phyloP scores from a whole-genome alignment of 164 flowering plant genomes.

The Kingdonia uniflora region DNA sequence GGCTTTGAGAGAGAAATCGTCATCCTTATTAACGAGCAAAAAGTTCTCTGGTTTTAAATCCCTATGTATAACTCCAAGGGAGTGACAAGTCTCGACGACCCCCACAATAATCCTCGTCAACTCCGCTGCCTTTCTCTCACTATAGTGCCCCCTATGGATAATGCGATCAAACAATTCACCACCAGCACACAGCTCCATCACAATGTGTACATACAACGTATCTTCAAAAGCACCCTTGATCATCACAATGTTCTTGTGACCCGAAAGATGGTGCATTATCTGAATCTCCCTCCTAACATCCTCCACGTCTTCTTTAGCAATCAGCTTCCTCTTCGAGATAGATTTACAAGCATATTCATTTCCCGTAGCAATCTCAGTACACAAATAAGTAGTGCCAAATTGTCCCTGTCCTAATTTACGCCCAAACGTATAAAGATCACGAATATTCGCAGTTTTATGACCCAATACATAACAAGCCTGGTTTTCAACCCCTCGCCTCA shows the following conservation, averaged over 20 bases:
- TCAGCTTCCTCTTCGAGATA: constrained; percentile 79
- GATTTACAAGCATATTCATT: constrained; percentile 80
- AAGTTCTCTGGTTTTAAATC: constrained; percentile 89
- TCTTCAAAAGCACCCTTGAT: constrained; percentile 89
- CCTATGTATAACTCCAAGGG: constrained; percentile 91
- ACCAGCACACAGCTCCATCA: constrained; percentile 78
- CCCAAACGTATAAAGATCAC: constrained; percentile 74
- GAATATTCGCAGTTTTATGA: constrained; percentile 71
- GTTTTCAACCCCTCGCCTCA: constrained; percentile 52
- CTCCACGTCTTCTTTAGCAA: constrained; percentile 76
- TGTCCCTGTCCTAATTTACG: constrained; percentile 92
- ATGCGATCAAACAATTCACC: constrained; percentile 87
- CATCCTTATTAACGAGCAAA: constrained; percentile 75
- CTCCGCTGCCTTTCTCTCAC: constrained; percentile 86
- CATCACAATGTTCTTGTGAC: constrained; percentile 71
- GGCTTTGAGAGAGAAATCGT: constrained; percentile 87
- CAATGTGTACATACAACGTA: constrained; percentile 65
- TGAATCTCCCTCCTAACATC: constrained; percentile 90
- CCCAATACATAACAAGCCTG: constrained; percentile 60
- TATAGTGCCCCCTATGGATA: constrained; percentile 80
- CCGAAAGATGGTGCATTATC: constrained; percentile 91
- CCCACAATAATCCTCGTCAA: constrained; percentile 76
- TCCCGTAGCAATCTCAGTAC: constrained; percentile 55
- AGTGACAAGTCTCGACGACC: constrained; percentile 85
- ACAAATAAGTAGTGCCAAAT: constrained; percentile 76